Conservation (phyloP, 148 eudicot genomes). For the Euryodendron excelsum region DNA sequence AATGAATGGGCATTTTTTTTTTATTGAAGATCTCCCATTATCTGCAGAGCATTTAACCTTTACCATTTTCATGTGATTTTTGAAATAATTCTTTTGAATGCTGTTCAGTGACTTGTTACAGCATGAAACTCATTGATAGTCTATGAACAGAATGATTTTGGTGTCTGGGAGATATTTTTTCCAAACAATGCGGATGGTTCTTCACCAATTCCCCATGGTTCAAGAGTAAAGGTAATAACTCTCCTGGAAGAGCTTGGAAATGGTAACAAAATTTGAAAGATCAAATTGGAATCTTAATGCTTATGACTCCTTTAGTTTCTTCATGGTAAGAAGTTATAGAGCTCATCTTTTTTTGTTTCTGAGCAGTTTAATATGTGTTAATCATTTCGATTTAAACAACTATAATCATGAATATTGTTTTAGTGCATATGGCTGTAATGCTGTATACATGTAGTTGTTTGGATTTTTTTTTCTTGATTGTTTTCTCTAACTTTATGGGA, state of each 20-base stretch:
- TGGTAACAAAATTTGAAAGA: background rate
- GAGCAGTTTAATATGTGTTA: background rate
- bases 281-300: background rate
- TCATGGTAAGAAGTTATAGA: background rate
- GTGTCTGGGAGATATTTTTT: constrained; percentile 96
- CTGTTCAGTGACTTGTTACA: background rate
- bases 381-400: background rate
- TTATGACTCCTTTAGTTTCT: constrained; percentile 3
- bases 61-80: constrained; percentile 1
- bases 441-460: background rate
- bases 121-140: constrained; percentile 11
- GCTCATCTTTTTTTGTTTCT: background rate
- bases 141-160: constrained; percentile 80
- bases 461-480: background rate
- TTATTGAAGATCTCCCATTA: background rate
- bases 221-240: constrained; percentile 86
- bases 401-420: background rate
- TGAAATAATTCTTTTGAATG: background rate
- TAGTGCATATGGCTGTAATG: constrained; percentile 5
- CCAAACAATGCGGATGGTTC: constrained; percentile 97
- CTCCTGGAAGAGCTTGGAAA: background rate
- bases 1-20: background rate
- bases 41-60: background rate
- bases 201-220: constrained; percentile 94
- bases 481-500: background rate